Percentiles rank a stretch among this genome's conserved stretches.
Conservation (phyloP, 306 rosid genomes). For the Cyamopsis tetragonoloba region DNA sequence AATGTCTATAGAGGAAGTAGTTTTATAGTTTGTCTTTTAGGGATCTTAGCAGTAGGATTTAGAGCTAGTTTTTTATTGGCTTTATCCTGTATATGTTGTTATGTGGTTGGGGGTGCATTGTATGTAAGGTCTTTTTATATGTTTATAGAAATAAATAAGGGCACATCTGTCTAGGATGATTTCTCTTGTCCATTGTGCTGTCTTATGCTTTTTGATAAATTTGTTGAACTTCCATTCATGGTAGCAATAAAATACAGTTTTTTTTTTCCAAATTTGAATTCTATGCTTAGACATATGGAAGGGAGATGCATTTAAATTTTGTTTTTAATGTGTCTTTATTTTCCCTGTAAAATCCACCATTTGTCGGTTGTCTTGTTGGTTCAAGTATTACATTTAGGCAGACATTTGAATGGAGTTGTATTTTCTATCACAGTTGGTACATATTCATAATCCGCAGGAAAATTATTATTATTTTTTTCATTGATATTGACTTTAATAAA, state of each 20-base stretch:
- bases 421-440: too few species aligned
- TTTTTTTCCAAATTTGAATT: not conserved
- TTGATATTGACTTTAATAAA: too few species aligned
- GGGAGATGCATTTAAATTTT: not conserved
- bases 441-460: too few species aligned
- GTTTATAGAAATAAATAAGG: not conserved
- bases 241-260: not conserved
- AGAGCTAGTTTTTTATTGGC: conserved; percentile 10
- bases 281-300: not conserved
- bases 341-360: not conserved
- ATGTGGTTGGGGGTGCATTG: conserved; percentile 26
- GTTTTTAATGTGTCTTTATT: not conserved
- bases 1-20: conserved; percentile 20
- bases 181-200: not conserved
- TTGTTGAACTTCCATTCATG: not conserved
- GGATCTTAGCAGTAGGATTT: conserved; percentile 15
- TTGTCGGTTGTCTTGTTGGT: not conserved
- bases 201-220: not conserved
- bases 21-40: conserved; percentile 11
- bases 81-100: conserved; percentile 12
- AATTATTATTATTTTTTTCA: too few species aligned
- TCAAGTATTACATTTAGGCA: not conserved
- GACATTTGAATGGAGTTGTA: not conserved
- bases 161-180: not conserved
- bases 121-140: not conserved